Base-by-base conservation (phyloP, 2,329 filamentous ascomycete species). In the Fusarium sp. region DNA sequence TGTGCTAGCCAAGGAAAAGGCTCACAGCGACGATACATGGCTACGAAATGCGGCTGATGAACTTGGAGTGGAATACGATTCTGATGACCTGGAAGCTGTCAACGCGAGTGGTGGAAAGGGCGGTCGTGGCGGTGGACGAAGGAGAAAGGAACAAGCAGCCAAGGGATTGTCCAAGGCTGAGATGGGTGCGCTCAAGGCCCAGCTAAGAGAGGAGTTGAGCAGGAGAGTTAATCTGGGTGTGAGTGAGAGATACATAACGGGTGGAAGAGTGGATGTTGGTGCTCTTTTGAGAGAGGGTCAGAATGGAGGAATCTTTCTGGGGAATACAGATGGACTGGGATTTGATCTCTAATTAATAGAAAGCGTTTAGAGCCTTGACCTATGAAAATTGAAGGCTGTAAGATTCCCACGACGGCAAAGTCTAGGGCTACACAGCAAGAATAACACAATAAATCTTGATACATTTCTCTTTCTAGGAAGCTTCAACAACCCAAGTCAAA, bases 21-120 rank as follows among this genome's bases (percentile, higher is more conserved):
- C 90, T 11, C 88, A 88, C 55, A 91, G 91, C 73, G 92, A 97
- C 71, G 92, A 97, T 69, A 88, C 93, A 56, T 96, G 94, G 89
- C 83, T 98, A 72, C 88, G 88, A 41, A 88, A 87, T 46, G 94
- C 94, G 0, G 96, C 96, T 0, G 94, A 97, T 58, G 95, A 98
- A 67, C 84, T 99, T 0, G 96, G 96, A 1, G 92, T 98, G 0
- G 95, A 97, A 51, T 97, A 97, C 76, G 94, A 98, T 75, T 91
- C 89, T 62, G 94, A 97, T 35, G 93, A 96, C 43, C 90, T 97
- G 64, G 91, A 91, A 68, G 93, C 96, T 33, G 91, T 93, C 40
- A 90, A 94, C 58, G 90, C 85, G 37, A 84, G 83, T 10, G 87
- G 89, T 9, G 84, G 83, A 53, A 85, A 85, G 73, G 86, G 87